Evolutionary conservation across 2,329 filamentous ascomycete species (phyloP).

Genomic region (Aspergillus sp.): DNA sequence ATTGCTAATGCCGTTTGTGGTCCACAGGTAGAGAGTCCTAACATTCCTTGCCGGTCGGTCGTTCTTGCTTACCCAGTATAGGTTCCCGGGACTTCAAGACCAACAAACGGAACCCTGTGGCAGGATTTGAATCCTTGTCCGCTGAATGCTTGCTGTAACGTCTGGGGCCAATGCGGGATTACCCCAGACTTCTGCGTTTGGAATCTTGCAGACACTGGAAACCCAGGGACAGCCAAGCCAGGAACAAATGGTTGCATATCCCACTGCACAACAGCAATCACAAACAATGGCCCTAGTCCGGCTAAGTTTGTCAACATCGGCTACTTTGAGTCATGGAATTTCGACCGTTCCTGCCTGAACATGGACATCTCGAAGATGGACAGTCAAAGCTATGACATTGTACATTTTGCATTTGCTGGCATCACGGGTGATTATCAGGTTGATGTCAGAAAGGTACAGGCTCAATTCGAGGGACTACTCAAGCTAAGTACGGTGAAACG

Average conservation of each 20-base stretch:
- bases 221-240: slow-evolving; percentile 35
- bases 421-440: slow-evolving; percentile 32
- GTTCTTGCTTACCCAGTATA: background rate
- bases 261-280: slow-evolving; percentile 41
- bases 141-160: slow-evolving; percentile 42
- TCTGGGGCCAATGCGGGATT: slow-evolving; percentile 46
- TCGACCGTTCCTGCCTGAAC: slow-evolving; percentile 29
- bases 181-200: slow-evolving; percentile 44
- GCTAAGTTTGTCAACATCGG: slow-evolving; percentile 21
- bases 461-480: slow-evolving; percentile 35
- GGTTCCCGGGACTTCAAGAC: slow-evolving; percentile 32
- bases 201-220: slow-evolving; percentile 21
- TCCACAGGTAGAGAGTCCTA: slow-evolving; percentile 30
- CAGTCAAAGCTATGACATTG: slow-evolving; percentile 25
- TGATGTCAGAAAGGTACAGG: slow-evolving; percentile 15
- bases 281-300: slow-evolving; percentile 19
- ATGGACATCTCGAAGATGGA: slow-evolving; percentile 24
- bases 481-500: slow-evolving; percentile 26
- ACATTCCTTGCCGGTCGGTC: background rate
- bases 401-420: slow-evolving; percentile 39
- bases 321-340: slow-evolving; percentile 33
- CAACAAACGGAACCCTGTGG: slow-evolving; percentile 29
- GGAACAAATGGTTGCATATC: slow-evolving; percentile 40
- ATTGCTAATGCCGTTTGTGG: slow-evolving; percentile 44
- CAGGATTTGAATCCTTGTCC: slow-evolving; percentile 45